These are phyloP conservation scores for Aureobasidium namibiae DNA, from an alignment of 2,329 filamentous ascomycete species.

Conservation along the genomic window DNA sequence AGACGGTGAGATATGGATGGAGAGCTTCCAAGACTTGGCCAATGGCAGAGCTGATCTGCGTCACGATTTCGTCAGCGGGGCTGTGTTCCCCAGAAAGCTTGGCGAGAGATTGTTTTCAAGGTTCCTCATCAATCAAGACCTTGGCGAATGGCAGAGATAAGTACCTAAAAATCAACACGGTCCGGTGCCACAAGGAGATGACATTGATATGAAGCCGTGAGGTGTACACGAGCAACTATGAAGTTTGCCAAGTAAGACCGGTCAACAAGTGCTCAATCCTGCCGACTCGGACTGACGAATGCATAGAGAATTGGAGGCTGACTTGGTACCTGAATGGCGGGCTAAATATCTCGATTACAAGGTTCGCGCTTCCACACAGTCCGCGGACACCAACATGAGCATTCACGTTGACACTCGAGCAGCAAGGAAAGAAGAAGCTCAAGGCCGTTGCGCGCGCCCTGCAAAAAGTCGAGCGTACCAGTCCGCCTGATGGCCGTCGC, in stretches of 20 bases:
- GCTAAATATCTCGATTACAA: constrained; percentile 94
- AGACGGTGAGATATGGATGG: not conserved
- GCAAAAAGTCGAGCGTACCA: constrained; percentile 48
- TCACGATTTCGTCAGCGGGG: too few species aligned
- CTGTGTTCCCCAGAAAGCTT: too few species aligned
- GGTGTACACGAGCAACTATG: constrained; percentile 17
- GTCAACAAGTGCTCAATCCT: not conserved
- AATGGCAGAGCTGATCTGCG: too few species aligned
- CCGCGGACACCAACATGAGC: not conserved
- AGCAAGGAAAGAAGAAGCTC: constrained; percentile 81
- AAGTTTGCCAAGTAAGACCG: constrained; percentile 20
- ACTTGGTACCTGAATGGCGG: constrained; percentile 90
- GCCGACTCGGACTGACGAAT: constrained; percentile 2
- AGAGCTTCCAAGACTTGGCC: not conserved
- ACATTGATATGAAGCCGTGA: not conserved
- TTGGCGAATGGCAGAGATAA: constrained; percentile 1
- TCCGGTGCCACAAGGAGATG: not conserved
- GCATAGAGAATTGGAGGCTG: constrained; percentile 66
- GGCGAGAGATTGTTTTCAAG: not conserved
- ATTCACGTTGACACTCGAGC: constrained; percentile 15
- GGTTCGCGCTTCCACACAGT: constrained; percentile 23
- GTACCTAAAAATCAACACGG: not conserved
- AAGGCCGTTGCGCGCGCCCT: constrained; percentile 73
- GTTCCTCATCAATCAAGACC: not conserved
- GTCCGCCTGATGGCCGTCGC: constrained; percentile 19